Percentiles rank a stretch among this genome's conserved stretches.
Conservation (phyloP, 768 basidiomycete species). For the Podaxis pistillaris region DNA sequence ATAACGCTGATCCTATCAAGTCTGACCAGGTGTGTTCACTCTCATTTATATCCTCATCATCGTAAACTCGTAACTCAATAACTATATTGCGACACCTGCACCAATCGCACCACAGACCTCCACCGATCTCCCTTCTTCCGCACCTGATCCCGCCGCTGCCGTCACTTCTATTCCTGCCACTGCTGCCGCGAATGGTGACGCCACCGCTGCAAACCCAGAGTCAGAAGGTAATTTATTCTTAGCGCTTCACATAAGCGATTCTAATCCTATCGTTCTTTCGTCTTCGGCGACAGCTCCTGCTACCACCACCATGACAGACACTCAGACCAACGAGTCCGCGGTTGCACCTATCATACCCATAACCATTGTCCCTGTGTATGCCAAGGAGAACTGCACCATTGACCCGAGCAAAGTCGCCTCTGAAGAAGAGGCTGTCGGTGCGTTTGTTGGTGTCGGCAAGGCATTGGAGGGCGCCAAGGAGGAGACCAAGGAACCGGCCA, state of each 20-base stretch:
- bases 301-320: neutral
- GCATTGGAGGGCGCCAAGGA: neutral
- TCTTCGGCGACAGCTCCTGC: neutral
- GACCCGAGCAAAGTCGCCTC: constrained; percentile 15
- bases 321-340: neutral
- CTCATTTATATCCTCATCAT: neutral
- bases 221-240: neutral
- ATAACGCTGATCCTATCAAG: constrained; percentile 41
- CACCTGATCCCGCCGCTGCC: constrained; percentile 15
- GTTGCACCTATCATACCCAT: constrained; percentile 35
- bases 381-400: constrained; percentile 33
- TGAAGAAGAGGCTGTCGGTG: neutral
- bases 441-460: constrained; percentile 7
- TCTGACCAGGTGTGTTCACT: constrained; percentile 27
- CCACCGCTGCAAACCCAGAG: neutral
- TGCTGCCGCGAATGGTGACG: neutral
- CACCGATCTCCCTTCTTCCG: constrained; percentile 4
- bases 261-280: neutral
- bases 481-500: neutral
- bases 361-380: constrained; percentile 39
- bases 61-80: neutral
- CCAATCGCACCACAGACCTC: constrained; percentile 26
- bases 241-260: neutral
- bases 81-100: constrained; percentile 29
- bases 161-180: constrained; percentile 13